Base-by-base conservation (phyloP, 371 early-diverging fungal genomes). In the Mortierella sp. region DNA sequence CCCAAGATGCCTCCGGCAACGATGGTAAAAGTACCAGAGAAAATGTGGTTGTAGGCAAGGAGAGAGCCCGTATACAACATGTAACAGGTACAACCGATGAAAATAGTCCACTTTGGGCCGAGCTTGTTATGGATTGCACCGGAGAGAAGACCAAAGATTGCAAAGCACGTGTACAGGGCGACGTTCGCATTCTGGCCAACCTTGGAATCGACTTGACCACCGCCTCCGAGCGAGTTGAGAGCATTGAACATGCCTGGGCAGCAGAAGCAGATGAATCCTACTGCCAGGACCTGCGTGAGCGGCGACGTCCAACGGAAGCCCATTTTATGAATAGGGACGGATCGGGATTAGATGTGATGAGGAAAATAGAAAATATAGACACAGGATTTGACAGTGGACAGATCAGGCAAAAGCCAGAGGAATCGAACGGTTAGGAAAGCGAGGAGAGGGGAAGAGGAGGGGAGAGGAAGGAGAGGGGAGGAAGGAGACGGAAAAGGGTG, bases 161-260 rank as follows among this genome's bases (percentile, higher is more conserved):
- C 88, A 67, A 93, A 91, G 58, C 89, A 88, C 18, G 89, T 88
- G 60, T 93, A 91, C 15, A 92, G 84, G 28, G 92, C 93, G 25
- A 89, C 89, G 70, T 91, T 92, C 51, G 93, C 93, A 60, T 92
- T 90, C 75, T 91, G 87, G 1, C 84, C 87, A 19, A 90, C 85
- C 2, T 82, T 85, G 18, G 85, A 85, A 80, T 92, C 89, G 18
- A 90, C 74, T 59, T 91, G 91, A 12, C 92, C 92, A 61, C 89
- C 91, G 53, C 89, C 91, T 26, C 91, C 91, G 64, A 90, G 82
- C n/a, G 89, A 88, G 82, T 86, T 91, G 37, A 94, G 82, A 43
- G 93, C 95, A 62, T 95, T 95, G 81, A 89, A 95, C 94, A 95
- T 93, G 62, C 94, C 95, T 7, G 95, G 69, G 44, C 92, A 92